Conservation (phyloP, 2,329 filamentous ascomycete genomes). For the Clonostachys solani region DNA sequence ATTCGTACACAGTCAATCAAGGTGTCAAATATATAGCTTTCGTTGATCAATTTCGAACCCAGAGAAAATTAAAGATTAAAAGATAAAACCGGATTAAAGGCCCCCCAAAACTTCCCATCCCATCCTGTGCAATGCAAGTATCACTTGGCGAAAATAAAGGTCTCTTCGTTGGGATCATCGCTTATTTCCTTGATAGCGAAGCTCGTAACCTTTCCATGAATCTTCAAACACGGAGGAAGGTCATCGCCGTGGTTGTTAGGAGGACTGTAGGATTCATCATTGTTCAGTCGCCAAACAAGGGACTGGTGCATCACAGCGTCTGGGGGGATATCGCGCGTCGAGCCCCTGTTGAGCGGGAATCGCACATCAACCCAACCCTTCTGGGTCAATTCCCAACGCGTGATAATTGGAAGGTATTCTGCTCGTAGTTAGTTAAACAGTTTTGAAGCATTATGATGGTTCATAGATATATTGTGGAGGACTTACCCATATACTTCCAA, state of each 20-base stretch:
- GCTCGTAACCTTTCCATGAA: too few species aligned
- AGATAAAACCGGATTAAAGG: too few species aligned
- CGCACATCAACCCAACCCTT: conserved; percentile 24
- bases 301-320: conserved; percentile 33
- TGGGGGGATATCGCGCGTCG: conserved; percentile 28
- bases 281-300: conserved; percentile 22
- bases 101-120: too few species aligned
- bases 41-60: too few species aligned
- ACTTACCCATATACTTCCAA: conserved; percentile 38
- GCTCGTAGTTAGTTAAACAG: not conserved
- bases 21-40: too few species aligned
- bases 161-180: too few species aligned
- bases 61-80: too few species aligned
- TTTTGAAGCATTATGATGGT: not conserved
- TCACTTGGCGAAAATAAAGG: too few species aligned
- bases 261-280: conserved; percentile 19
- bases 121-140: too few species aligned
- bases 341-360: conserved; percentile 30
- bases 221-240: conserved; percentile 22
- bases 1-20: too few species aligned
- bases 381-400: conserved; percentile 30
- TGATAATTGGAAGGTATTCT: conserved; percentile 33
- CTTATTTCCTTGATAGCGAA: too few species aligned
- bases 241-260: conserved; percentile 24
- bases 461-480: not conserved